Percentiles rank a stretch among this genome's conserved stretches.
Conservation (phyloP, 345 rosid species). For the Eucalyptus decipiens region DNA sequence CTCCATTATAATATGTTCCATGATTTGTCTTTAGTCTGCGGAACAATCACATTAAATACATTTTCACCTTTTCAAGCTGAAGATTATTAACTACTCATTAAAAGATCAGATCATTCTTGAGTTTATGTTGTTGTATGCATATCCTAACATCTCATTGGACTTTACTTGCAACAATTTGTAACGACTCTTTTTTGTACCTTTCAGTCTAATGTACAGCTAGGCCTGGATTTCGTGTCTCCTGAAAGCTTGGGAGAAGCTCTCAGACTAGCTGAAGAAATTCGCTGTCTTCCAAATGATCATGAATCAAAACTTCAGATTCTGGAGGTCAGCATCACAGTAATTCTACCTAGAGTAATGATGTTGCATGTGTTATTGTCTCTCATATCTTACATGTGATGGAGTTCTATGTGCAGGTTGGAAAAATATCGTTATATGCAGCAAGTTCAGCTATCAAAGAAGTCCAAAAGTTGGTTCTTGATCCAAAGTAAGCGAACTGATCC, state of each 20-base stretch:
- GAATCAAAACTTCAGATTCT: conserved; percentile 76
- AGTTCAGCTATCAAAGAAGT: conserved; percentile 96
- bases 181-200: neutral
- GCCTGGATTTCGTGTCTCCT: conserved; percentile 86
- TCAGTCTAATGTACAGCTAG: conserved; percentile 90
- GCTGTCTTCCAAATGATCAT: conserved; percentile 78
- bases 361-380: neutral
- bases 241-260: conserved; percentile 82
- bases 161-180: neutral
- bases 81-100: neutral
- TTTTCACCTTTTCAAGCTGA: neutral
- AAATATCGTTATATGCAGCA: conserved; percentile 86
- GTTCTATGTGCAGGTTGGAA: conserved; percentile 62
- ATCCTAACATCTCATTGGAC: neutral
- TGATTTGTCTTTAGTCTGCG: neutral
- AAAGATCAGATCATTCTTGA: neutral
- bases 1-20: neutral
- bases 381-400: neutral
- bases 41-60: neutral
- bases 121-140: neutral
- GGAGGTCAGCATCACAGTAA: conserved; percentile 45
- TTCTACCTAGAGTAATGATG: neutral
- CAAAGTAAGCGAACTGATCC: conserved; percentile 46
- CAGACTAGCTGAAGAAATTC: conserved; percentile 71
- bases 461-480: conserved; percentile 85